A percentile compares a stretch with the other conserved stretches of the same genome.
These are phyloP conservation scores for Phytophthora pisi DNA, from an alignment of 352 stramenopile species.

Conservation along the genomic window DNA sequence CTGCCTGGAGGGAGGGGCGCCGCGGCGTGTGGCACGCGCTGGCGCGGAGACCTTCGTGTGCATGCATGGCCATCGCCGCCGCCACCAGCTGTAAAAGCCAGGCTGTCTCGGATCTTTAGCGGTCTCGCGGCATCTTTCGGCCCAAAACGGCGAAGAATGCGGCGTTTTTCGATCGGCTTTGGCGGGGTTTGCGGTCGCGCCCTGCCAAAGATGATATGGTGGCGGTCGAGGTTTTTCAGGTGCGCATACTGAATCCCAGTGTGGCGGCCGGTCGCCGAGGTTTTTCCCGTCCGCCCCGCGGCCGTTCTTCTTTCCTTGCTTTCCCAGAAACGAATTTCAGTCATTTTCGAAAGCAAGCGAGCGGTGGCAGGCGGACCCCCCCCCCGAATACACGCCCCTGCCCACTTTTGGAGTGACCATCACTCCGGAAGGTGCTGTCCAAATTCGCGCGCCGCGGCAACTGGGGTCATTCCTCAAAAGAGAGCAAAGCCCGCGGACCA, in stretches of 20 bases:
- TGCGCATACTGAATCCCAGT: slow-evolving; percentile 24
- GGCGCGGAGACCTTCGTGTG: too few relatives aligned
- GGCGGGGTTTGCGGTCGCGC: slow-evolving; percentile 8
- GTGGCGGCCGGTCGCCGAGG: slow-evolving; percentile 18
- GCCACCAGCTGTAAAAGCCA: slow-evolving; percentile 18
- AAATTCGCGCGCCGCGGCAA: slow-evolving; percentile 36
- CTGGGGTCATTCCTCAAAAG: slow-evolving; percentile 63
- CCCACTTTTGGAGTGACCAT: slow-evolving; percentile 48
- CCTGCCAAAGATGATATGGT: slow-evolving; percentile 28
- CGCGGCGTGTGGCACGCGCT: too few relatives aligned
- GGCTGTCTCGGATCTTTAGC: slow-evolving; percentile 32
- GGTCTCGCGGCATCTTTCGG: slow-evolving; percentile 36
- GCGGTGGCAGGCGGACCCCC: slow-evolving; percentile 44
- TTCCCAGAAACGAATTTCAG: slow-evolving; percentile 46
- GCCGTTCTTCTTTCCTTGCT: slow-evolving; percentile 43
- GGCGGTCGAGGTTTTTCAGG: slow-evolving; percentile 37
- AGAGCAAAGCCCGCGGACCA: slow-evolving; percentile 40
- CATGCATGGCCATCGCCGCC: not conserved
- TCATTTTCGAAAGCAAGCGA: slow-evolving; percentile 65
- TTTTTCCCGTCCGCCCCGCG: slow-evolving; percentile 28
- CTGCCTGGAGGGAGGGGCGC: not conserved
- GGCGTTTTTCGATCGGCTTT: slow-evolving; percentile 36
- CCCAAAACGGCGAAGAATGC: slow-evolving; percentile 26
- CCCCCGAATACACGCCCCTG: slow-evolving; percentile 46
- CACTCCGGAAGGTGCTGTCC: slow-evolving; percentile 36